Base-by-base conservation (phyloP, 441 rosid species). In the Omphalea diandra region DNA sequence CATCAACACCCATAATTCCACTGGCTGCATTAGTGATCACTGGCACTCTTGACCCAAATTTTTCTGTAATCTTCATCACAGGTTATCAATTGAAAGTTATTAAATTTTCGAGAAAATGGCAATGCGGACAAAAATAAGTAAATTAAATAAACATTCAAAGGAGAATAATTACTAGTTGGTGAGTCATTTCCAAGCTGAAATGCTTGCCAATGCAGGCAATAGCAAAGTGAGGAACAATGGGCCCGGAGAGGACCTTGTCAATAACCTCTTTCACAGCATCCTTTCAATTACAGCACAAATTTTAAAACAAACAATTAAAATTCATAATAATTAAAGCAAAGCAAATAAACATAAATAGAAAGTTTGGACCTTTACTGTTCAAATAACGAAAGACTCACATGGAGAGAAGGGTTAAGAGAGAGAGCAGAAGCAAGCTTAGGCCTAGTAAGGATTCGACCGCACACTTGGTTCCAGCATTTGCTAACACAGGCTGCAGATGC, bases 1-100 rank as follows among this genome's bases (percentile, higher is more conserved):
- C 82, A 79, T 85, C 84, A 36, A 35, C 57, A 26, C 88, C 87
- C 36, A 87, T 82, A 47, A 83, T 79, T 60, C 91, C 89, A 60
- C 56, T 57, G 27, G 83, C 71, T 56, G 72, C 80, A 57, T 66
- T 80, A 33, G 84, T 77, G 67, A 87, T 67, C 8, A 79, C 36
- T 9, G 84, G 82, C 31, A 70, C 73, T n/a, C 58, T 65, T 36
- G 78, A 38, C 6, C 87, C 87, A 33, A 87, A 46, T 59, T 24
- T 75, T 46, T 56, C 10, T 22, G 70, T 54, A 27, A 84, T 70
- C 91, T 86, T 75, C 70, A 50, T 33, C 15, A 32, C 22, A 61
- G 14, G 32, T 10, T 1, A 63, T 41, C 33, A 52, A 55, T 26
- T 44, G 7, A 43, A 46, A 15, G 20, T 40, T 29, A 22, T 26